These are phyloP conservation scores for Neurospora sp. DNA, from an alignment of 495 filamentous ascomycete genomes.

Conservation along the genomic window DNA sequence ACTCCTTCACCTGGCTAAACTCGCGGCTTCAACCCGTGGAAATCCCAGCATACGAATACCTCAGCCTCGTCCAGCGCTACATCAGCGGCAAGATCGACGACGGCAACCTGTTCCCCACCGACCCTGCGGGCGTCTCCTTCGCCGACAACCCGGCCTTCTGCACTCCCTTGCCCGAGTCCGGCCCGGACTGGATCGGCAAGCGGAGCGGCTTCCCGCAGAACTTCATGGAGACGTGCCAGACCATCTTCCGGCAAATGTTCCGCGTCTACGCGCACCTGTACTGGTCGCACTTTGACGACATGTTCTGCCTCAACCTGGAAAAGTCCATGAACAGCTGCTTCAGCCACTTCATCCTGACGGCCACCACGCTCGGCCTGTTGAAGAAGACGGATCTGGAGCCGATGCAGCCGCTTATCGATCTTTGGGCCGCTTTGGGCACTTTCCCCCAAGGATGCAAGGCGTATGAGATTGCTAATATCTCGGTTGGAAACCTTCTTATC, in stretches of 20 bases:
- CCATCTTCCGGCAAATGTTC: slow-evolving; percentile 95
- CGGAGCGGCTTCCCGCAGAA: slow-evolving; percentile 78
- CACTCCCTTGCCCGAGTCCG: slow-evolving; percentile 50
- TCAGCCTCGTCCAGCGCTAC: slow-evolving; percentile 90
- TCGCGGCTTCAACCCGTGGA: slow-evolving; percentile 52
- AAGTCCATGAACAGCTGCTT: slow-evolving; percentile 92
- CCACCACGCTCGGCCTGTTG: slow-evolving; percentile 74
- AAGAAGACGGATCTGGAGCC: slow-evolving; percentile 81
- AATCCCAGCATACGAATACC: slow-evolving; percentile 75
- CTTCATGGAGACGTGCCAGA: slow-evolving; percentile 79
- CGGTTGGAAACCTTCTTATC: slow-evolving; percentile 33
- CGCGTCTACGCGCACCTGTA: slow-evolving; percentile 89
- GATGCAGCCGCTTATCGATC: slow-evolving; percentile 85
- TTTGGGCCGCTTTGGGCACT: slow-evolving; percentile 76
- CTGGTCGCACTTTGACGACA: slow-evolving; percentile 74
- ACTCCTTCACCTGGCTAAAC: slow-evolving; percentile 92
- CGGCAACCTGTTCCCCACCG: slow-evolving; percentile 73
- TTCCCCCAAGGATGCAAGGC: slow-evolving; percentile 62
- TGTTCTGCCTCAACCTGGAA: slow-evolving; percentile 71
- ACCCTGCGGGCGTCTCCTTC: slow-evolving; percentile 46
- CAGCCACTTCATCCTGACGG: slow-evolving; percentile 84
- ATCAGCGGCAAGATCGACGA: slow-evolving; percentile 87
- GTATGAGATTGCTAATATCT: slow-evolving; percentile 43
- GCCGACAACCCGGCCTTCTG: slow-evolving; percentile 47
- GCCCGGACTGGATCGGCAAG: slow-evolving; percentile 66